Evolutionary conservation across 2,329 filamentous ascomycete species (phyloP).

Genomic region (Alternaria metachromatica): DNA sequence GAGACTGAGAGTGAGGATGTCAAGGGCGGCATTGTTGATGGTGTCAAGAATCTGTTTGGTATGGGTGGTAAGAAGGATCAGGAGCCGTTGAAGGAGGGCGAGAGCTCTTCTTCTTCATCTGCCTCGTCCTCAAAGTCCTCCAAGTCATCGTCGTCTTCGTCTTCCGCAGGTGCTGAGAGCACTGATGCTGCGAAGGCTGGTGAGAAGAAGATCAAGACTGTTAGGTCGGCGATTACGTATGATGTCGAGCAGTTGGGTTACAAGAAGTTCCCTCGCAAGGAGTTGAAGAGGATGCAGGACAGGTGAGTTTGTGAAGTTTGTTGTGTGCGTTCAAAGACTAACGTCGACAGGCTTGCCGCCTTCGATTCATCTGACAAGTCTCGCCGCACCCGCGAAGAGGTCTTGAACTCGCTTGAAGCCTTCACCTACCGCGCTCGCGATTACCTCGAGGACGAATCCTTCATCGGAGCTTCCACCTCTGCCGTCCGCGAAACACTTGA

Average conservation of each 20-base stretch:
- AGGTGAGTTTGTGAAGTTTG: conserved; percentile 39
- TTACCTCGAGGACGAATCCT: conserved; percentile 77
- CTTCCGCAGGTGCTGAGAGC: conserved; percentile 55
- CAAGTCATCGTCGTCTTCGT: conserved; percentile 53
- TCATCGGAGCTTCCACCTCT: conserved; percentile 73
- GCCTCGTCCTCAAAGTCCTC: conserved; percentile 49
- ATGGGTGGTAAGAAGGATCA: conserved; percentile 92
- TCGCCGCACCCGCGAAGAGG: conserved; percentile 79
- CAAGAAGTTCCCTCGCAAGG: conserved; percentile 65
- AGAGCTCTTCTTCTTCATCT: conserved; percentile 51
- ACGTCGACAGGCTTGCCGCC: conserved; percentile 68
- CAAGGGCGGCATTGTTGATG: conserved; percentile 85
- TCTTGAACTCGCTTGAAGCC: conserved; percentile 88
- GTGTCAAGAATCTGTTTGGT: conserved; percentile 94
- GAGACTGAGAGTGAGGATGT: conserved; percentile 74
- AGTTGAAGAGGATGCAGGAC: conserved; percentile 67
- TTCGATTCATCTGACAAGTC: conserved; percentile 87
- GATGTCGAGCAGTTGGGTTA: conserved; percentile 56
- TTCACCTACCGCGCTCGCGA: conserved; percentile 91
- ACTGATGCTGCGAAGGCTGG: conserved; percentile 57
- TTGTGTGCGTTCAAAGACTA: conserved; percentile 7
- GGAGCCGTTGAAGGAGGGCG: conserved; percentile 66
- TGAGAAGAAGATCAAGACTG: conserved; percentile 59
- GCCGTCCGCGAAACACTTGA: conserved; percentile 72
- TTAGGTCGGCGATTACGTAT: conserved; percentile 61